Evolutionary conservation across 2,329 filamentous ascomycete genomes (phyloP), one percentile per base, ranked within the genome.

Genomic region (Sporothrix dimorphospora): DNA sequence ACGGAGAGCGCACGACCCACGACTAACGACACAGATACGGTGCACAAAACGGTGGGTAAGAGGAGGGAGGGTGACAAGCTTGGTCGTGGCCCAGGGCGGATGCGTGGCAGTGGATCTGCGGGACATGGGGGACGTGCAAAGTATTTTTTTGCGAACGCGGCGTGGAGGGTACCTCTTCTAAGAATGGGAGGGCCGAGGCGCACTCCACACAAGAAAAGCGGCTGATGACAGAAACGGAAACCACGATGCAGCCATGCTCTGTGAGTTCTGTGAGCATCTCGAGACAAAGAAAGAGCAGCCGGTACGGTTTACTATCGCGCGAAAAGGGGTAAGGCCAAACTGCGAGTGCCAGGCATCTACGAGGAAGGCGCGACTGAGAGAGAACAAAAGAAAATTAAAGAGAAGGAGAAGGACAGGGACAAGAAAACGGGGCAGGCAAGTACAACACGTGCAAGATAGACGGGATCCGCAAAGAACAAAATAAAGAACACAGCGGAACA

Each of bases 31-130:
- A 57, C 57, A 21, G 55, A 27, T 38, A 51, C 21, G n/a, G 69
- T 55, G 21, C 59, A 47, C n/a, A 63, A 47, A 63, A 47, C 38
- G 63, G 63, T 45, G 55, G 47, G 40, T 5, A 66, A 53, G 51
- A n/a, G 34, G 63, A 65, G 42, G 55, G 71, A 30, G 57, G 21
- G 66, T 65, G 34, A 21, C 34, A 42, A 24, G 16, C 9, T 59
- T 40, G n/a, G 57, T 19, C 57, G 34, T 21, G 30, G 34, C 6
- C 57, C 55, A 40, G 38, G 34, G 57, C 24, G 45, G 63, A 47
- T 69, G 69, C 69, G 53, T 73, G 72, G 70, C 49, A 59, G 73
- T 74, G 72, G 72, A 69, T 69, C 72, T 72, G 40, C 70, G 70
- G 69, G 72, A 69, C 51, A 42, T n/a, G 59, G 61, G 70, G 53